Conservation (phyloP, 1,139 yeast genomes). For the Geotrichum cucujoidarum region DNA sequence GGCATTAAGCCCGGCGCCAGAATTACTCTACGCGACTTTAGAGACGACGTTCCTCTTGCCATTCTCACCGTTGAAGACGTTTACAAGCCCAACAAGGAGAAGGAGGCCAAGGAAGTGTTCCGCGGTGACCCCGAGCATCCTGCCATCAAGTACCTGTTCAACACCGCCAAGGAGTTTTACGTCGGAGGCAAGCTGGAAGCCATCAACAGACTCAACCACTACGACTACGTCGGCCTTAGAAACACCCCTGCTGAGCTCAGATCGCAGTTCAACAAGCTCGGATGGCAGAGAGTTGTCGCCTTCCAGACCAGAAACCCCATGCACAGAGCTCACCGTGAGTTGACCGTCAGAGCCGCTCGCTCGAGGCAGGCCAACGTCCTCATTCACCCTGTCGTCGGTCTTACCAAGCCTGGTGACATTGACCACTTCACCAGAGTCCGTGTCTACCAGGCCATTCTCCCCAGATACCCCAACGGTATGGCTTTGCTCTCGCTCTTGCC, state of each 20-base stretch:
- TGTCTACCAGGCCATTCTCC: constrained; percentile 86
- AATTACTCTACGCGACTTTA: constrained; percentile 71
- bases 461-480: constrained; percentile 90
- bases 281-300: constrained; percentile 91
- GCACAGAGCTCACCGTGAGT: constrained; percentile 97
- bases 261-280: constrained; percentile 69
- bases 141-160: constrained; percentile 68
- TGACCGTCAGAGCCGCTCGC: constrained; percentile 91
- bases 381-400: constrained; percentile 95
- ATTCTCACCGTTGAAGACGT: constrained; percentile 73
- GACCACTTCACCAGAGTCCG: constrained; percentile 97
- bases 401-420: constrained; percentile 96
- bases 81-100: constrained; percentile 71
- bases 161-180: constrained; percentile 75
- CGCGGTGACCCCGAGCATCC: constrained; percentile 98
- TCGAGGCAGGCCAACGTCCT: constrained; percentile 71
- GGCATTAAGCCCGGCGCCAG: constrained; percentile 52
- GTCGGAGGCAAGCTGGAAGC: constrained; percentile 88
- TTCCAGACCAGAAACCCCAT: constrained; percentile 98
- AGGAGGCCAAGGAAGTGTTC: constrained; percentile 80
- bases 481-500: constrained; percentile 87
- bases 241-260: constrained; percentile 89
- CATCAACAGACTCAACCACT: constrained; percentile 76
- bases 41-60: constrained; percentile 78
- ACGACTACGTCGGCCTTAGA: constrained; percentile 82